Evolutionary conservation across 2,329 filamentous ascomycete species (phyloP), one percentile per base, ranked within the genome.

Genomic region (Ophiostoma triangulosporum): DNA sequence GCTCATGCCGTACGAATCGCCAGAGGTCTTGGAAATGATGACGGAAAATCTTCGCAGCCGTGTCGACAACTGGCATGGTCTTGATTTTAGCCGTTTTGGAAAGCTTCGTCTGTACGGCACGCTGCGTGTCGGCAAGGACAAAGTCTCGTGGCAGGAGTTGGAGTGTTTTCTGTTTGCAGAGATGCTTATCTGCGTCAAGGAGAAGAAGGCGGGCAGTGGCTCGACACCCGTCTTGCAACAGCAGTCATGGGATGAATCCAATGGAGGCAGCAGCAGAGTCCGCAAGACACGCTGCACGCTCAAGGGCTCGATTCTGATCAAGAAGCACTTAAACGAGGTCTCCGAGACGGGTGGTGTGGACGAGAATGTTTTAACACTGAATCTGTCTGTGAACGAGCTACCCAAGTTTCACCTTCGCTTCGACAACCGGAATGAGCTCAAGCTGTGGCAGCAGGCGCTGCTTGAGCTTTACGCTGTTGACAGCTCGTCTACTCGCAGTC

Each of bases 101-200:
- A 95, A 93, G 64, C 75, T 98, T 59, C 82, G 90, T 31, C 73
- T 97, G 31, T 90, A 95, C 63, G 91, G 89, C 27, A 90, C 85
- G 2, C 80, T 98, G 54, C 83, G 88, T 52, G 93, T 98, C 22
- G 93, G 93, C 61, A 98, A 98, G 69, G 93, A 98, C 68, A 89
- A 89, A 60, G 77, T 91, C 59, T 90, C 90, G 6, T 98, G 93
- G 93, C 93, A 98, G 71, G 93, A 97, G 66, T 71, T 98, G 53
- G 90, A 98, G 66, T 98, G 93, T 67, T 98, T 88, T 66, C 77
- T 98, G 29, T 98, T 98, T 64, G 88, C 86, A 4, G 93, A 98
- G 70, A 98, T 98, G 93, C 84, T 98, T 62, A 98, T 98, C 59
- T 98, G 93, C 64, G 89, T 98, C 57, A 98, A 97, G 69, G 93